These are phyloP conservation scores for Pyrenula aspistea DNA, from an alignment of 495 filamentous ascomycete species.

Conservation along the genomic window DNA sequence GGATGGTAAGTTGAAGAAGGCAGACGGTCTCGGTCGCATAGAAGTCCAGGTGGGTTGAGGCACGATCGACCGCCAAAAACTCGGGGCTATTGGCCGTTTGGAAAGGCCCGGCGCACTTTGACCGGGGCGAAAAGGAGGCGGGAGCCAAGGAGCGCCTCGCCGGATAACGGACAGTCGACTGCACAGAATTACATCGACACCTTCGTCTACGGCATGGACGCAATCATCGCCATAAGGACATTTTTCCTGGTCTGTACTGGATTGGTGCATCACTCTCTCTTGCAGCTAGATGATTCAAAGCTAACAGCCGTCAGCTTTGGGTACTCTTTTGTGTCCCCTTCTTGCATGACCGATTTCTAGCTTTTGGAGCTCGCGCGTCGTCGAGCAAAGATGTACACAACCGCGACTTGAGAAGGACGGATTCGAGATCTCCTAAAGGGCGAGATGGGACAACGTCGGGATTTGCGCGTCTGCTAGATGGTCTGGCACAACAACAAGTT, in stretches of 20 bases:
- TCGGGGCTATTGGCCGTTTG: not conserved
- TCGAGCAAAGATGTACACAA: not conserved
- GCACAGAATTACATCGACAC: too few relatives aligned
- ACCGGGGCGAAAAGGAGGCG: not conserved
- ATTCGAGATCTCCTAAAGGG: not conserved
- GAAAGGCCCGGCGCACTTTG: not conserved
- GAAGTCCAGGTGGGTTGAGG: not conserved
- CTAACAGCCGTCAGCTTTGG: not conserved
- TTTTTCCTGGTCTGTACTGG: too few relatives aligned
- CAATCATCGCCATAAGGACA: too few relatives aligned
- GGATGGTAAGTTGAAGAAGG: not conserved
- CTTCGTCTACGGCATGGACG: too few relatives aligned
- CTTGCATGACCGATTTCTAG: slow-evolving; percentile 41
- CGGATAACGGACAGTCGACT: too few relatives aligned
- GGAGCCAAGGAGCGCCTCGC: not conserved
- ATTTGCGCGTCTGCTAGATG: slow-evolving; percentile 18
- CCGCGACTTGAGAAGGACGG: not conserved
- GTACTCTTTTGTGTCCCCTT: slow-evolving; percentile 11
- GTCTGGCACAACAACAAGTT: slow-evolving; percentile 42
- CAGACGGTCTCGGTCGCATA: not conserved
- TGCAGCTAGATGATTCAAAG: not conserved
- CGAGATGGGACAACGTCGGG: not conserved
- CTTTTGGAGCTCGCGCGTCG: slow-evolving; percentile 45
- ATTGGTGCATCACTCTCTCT: not conserved
- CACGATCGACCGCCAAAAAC: not conserved